Evolutionary conservation across 306 rosid genomes (phyloP).

Genomic region (Prunus davidiana): DNA sequence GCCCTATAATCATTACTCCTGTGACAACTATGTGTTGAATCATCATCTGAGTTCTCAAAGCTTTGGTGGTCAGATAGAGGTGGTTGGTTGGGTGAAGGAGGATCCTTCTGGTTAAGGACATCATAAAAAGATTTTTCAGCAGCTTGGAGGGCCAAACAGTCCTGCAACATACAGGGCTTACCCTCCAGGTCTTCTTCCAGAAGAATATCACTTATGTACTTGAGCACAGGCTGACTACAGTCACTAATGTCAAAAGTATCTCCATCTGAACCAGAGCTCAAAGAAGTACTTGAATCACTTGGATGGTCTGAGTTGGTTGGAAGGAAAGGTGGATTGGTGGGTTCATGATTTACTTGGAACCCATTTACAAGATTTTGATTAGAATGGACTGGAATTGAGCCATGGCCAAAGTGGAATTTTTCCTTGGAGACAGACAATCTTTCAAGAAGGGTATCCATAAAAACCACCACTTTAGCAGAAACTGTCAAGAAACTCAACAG

Average conservation of each 20-base stretch:
- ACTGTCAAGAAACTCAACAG: background rate
- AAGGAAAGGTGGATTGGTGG: conserved; percentile 1
- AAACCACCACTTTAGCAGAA: conserved; percentile 4
- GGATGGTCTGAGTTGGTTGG: conserved; percentile 11
- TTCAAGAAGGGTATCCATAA: conserved; percentile 29
- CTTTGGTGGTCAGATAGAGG: conserved; percentile 8
- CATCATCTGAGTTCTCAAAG: conserved; percentile 21
- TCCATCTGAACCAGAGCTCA: conserved; percentile 29
- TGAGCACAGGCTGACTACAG: conserved; percentile 27
- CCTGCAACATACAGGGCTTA: conserved; percentile 18
- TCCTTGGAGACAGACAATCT: conserved; percentile 27
- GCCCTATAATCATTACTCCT: conserved; percentile 22
- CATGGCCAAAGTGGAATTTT: conserved; percentile 36
- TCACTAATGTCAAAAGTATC: conserved; percentile 27
- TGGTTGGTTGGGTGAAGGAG: conserved; percentile 19
- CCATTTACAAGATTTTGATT: conserved; percentile 29
- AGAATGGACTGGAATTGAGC: conserved; percentile 21
- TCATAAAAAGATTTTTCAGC: conserved; percentile 33
- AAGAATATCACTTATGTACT: conserved; percentile 32
- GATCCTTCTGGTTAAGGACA: conserved; percentile 27
- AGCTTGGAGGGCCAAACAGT: conserved; percentile 33
- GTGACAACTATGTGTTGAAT: background rate
- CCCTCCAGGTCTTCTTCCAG: conserved; percentile 32
- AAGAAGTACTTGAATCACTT: conserved; percentile 18
- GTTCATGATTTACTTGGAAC: conserved; percentile 31